Evolutionary conservation across 1,284 basidiomycete genomes (phyloP).

Genomic region (Moesziomyces aphidis): DNA sequence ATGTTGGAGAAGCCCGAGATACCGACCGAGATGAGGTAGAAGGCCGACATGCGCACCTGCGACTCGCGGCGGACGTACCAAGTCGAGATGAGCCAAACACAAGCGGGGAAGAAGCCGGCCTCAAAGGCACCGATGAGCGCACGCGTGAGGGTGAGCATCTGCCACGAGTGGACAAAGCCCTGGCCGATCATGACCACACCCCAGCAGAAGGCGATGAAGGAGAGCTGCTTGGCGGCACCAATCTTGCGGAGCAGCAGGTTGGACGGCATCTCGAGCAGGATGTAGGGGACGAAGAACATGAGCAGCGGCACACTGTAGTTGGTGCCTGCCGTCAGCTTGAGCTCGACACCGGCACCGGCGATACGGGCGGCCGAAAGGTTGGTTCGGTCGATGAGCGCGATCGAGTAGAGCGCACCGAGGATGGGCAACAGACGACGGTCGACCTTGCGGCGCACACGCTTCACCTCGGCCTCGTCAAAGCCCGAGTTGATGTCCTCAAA

Average conservation of each 20-base stretch:
- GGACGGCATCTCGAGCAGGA: slow-evolving; percentile 57
- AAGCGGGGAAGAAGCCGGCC: slow-evolving; percentile 63
- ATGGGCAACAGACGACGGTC: slow-evolving; percentile 68
- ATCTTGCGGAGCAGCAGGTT: slow-evolving; percentile 65
- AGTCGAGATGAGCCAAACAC: slow-evolving; percentile 69
- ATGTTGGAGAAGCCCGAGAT: slow-evolving; percentile 70
- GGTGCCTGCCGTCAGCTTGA: slow-evolving; percentile 58
- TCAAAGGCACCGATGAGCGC: slow-evolving; percentile 68
- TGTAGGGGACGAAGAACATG: slow-evolving; percentile 69
- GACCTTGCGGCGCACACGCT: slow-evolving; percentile 62
- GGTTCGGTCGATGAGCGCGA: slow-evolving; percentile 66
- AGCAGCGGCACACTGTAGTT: slow-evolving; percentile 63
- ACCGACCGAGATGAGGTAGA: slow-evolving; percentile 68
- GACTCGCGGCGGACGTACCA: slow-evolving; percentile 71
- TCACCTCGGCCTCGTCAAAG: slow-evolving; percentile 47
- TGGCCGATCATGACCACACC: slow-evolving; percentile 69
- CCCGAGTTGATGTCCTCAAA: slow-evolving; percentile 50
- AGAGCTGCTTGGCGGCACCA: slow-evolving; percentile 67
- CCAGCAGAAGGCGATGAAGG: slow-evolving; percentile 66
- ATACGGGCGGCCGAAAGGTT: slow-evolving; percentile 57
- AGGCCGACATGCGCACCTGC: slow-evolving; percentile 68
- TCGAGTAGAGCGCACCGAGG: slow-evolving; percentile 66
- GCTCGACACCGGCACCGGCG: slow-evolving; percentile 53
- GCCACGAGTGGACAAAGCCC: slow-evolving; percentile 51
- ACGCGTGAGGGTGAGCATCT: slow-evolving; percentile 68